These are phyloP conservation scores for Fraxinus ornus DNA, from an alignment of 305 asterid species.

Conservation along the genomic window DNA sequence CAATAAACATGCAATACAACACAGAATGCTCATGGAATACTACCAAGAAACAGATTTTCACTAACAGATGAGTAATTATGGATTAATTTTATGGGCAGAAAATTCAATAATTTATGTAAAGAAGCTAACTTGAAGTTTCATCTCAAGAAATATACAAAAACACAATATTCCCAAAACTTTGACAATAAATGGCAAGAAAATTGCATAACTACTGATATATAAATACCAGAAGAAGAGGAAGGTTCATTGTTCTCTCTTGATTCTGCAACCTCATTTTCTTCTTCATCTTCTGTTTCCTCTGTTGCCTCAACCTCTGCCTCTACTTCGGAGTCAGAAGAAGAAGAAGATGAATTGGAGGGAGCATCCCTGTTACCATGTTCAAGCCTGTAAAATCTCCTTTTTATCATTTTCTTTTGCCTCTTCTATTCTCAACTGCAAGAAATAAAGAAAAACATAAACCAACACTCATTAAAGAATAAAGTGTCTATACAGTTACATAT, in stretches of 20 bases:
- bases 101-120: slow-evolving; percentile 1
- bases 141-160: not conserved
- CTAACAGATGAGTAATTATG: not conserved
- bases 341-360: slow-evolving; percentile 69
- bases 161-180: not conserved
- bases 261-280: slow-evolving; percentile 32
- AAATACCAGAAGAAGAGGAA: slow-evolving; percentile 70
- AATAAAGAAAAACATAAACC: slow-evolving; percentile 23
- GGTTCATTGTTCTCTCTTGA: slow-evolving; percentile 40
- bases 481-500: not conserved
- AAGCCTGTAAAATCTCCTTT: slow-evolving; percentile 76
- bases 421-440: slow-evolving; percentile 41
- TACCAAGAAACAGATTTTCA: not conserved
- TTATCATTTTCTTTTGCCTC: slow-evolving; percentile 53
- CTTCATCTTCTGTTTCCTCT: slow-evolving; percentile 55
- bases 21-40: not conserved
- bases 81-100: not conserved
- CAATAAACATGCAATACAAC: not conserved
- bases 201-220: slow-evolving; percentile 10
- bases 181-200: not conserved
- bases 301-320: slow-evolving; percentile 57
- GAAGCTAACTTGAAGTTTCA: not conserved
- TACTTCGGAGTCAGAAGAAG: slow-evolving; percentile 66
- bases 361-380: slow-evolving; percentile 78
- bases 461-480: not conserved